Conservation (phyloP, 148 eudicot genomes). For the Agrostemma githago region DNA sequence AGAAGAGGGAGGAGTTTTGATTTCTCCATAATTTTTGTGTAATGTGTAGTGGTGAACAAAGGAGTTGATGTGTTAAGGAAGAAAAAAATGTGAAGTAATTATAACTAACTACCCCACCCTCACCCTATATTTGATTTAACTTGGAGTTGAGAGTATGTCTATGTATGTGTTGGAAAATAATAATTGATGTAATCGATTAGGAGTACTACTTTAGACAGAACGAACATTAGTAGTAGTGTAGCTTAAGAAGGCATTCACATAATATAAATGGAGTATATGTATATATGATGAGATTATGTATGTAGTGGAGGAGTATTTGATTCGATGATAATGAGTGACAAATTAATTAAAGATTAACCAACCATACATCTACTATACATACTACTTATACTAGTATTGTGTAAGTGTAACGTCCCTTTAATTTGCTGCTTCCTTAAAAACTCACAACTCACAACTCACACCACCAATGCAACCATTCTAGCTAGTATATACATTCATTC, state of each 20-base stretch:
- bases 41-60: background rate
- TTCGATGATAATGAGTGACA: background rate
- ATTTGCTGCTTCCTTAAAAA: background rate
- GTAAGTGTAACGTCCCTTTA: background rate
- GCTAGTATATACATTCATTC: no score
- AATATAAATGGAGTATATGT: no score
- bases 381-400: no score
- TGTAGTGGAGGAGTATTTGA: background rate
- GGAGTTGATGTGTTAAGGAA: background rate
- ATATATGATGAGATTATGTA: no score
- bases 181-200: constrained; percentile 25
- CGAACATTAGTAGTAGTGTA: constrained; percentile 7
- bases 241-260: constrained; percentile 25
- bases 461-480: background rate
- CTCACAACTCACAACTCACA: background rate
- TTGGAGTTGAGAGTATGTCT: background rate
- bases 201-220: constrained; percentile 14
- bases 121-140: background rate
- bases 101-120: no score
- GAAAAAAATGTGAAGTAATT: constrained; percentile 14
- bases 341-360: background rate
- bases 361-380: no score
- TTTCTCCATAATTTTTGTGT: no score
- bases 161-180: constrained; percentile 5
- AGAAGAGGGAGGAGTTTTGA: no score